Evolutionary conservation across 345 rosid genomes (phyloP).

Genomic region (Clarkia xantiana): DNA sequence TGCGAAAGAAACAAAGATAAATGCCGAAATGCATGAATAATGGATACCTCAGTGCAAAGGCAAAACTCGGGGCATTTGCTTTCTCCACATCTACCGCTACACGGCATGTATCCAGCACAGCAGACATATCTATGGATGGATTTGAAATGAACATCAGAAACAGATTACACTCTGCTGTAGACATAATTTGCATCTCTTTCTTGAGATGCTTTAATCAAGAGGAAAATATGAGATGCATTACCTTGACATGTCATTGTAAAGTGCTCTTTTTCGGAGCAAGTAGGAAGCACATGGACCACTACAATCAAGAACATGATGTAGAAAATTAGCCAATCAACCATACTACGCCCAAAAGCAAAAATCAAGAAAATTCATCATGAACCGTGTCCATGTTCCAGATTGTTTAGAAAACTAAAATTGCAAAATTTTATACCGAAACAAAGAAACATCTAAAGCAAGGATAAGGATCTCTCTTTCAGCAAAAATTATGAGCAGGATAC

Average conservation of each 20-base stretch:
- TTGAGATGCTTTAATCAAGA: neutral
- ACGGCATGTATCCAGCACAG: constrained; percentile 98
- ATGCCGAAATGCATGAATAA: neutral
- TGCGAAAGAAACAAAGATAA: neutral
- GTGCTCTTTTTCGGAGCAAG: constrained; percentile 86
- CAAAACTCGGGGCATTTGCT: constrained; percentile 15
- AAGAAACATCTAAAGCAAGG: no score
- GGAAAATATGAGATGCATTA: constrained; percentile 13
- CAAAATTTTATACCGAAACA: no score
- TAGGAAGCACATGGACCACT: constrained; percentile 93
- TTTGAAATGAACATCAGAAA: constrained; percentile 1
- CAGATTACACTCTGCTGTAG: no score
- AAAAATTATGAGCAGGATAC: no score
- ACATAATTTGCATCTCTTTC: no score
- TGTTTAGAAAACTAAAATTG: no score
- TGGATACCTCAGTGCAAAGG: constrained; percentile 17
- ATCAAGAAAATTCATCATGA: neutral
- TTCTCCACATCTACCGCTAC: constrained; percentile 31
- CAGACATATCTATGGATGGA: constrained; percentile 69
- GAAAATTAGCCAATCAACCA: neutral
- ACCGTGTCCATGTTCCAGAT: no score
- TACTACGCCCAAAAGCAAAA: neutral
- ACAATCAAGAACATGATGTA: constrained; percentile 3
- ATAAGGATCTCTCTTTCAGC: no score
- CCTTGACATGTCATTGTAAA: constrained; percentile 98